Conservation (phyloP, 1,139 yeast genomes). For the Zygosaccharomyces sapae region DNA sequence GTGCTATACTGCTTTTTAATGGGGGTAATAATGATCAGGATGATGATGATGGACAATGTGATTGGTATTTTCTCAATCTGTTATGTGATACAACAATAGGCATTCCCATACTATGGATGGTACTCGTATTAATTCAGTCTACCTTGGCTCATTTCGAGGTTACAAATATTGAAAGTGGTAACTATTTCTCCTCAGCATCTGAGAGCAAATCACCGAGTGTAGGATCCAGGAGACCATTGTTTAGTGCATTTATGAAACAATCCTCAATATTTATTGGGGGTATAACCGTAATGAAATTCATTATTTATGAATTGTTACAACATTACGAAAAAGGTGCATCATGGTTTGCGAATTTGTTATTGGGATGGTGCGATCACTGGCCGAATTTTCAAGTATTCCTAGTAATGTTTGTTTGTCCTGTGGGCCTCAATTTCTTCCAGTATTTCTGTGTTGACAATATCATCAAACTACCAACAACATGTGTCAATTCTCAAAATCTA, state of each 20-base stretch:
- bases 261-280: slow-evolving; percentile 61
- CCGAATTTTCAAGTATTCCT: slow-evolving; percentile 80
- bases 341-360: slow-evolving; percentile 51
- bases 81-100: slow-evolving; percentile 94
- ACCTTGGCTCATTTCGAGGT: slow-evolving; percentile 49
- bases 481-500: slow-evolving; percentile 20
- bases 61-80: slow-evolving; percentile 87
- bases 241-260: slow-evolving; percentile 68
- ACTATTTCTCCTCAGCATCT: slow-evolving; percentile 43
- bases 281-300: slow-evolving; percentile 51
- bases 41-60: slow-evolving; percentile 59
- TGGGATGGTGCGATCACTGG: slow-evolving; percentile 76
- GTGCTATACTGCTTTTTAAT: slow-evolving; percentile 3
- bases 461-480: slow-evolving; percentile 54
- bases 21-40: slow-evolving; percentile 27
- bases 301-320: slow-evolving; percentile 54
- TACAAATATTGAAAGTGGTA: slow-evolving; percentile 70
- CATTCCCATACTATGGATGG: slow-evolving; percentile 69
- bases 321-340: slow-evolving; percentile 44
- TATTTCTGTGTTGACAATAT: slow-evolving; percentile 82
- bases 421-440: slow-evolving; percentile 80
- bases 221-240: slow-evolving; percentile 50
- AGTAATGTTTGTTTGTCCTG: slow-evolving; percentile 79
- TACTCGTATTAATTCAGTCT: slow-evolving; percentile 44
- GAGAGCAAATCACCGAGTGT: slow-evolving; percentile 7